Percentiles rank a stretch among this genome's conserved stretches.
These are phyloP conservation scores for Fusarium bulbicola DNA, from an alignment of 2,329 filamentous ascomycete genomes.

Conservation along the genomic window DNA sequence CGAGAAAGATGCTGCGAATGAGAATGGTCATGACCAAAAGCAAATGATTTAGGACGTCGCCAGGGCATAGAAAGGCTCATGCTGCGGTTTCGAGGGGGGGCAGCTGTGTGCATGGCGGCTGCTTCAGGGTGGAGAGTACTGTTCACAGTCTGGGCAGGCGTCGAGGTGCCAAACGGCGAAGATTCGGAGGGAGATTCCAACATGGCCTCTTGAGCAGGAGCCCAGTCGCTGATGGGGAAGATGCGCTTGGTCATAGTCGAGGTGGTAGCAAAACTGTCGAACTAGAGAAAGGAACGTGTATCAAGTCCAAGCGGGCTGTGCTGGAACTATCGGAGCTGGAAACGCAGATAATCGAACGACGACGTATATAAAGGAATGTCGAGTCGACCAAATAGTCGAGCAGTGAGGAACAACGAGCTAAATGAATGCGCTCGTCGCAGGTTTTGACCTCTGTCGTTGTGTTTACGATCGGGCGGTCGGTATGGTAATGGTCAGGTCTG, in stretches of 20 bases:
- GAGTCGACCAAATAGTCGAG: not conserved
- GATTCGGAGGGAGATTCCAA: constrained; percentile 35
- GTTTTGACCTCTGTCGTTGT: not conserved
- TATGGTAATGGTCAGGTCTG: not conserved
- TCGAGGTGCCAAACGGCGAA: constrained; percentile 16
- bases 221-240: constrained; percentile 54
- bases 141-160: constrained; percentile 3
- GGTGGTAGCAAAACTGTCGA: not conserved
- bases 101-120: constrained; percentile 2
- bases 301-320: not conserved
- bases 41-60: constrained; percentile 57
- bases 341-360: not conserved
- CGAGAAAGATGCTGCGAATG: constrained; percentile 42
- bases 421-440: constrained; percentile 7
- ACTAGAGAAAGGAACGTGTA: not conserved
- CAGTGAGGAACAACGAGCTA: not conserved
- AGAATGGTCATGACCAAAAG: constrained; percentile 49
- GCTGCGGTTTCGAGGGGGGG: constrained; percentile 55
- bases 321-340: not conserved
- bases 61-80: constrained; percentile 61
- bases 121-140: constrained; percentile 8
- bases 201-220: constrained; percentile 54
- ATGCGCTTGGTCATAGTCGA: constrained; percentile 49
- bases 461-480: constrained; percentile 21
- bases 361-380: constrained; percentile 2